Evolutionary conservation across 768 basidiomycete species (phyloP), one percentile per base, ranked within the genome.

Genomic region (Phlebiopsis flavidoalba): DNA sequence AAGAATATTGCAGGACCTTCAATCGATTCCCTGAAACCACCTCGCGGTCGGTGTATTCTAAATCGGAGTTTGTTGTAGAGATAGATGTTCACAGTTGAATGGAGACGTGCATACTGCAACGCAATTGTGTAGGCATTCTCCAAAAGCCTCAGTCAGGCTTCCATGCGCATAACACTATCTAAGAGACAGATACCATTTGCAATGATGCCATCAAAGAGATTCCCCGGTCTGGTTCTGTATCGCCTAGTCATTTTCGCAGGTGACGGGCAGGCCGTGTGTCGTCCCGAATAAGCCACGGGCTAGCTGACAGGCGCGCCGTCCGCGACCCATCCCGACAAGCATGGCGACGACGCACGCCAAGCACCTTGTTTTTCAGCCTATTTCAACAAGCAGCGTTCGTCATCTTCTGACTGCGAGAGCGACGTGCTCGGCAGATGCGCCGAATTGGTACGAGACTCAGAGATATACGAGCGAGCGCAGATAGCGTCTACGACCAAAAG

Each of bases 281-380:
- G n/a, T n/a, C 94, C 94, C 35, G 94, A 94, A 74, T 92, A 81
- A 69, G n/a, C n/a, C 85, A 87, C 57, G 94, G 95, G n/a, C n/a
- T 8, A 97, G 80, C 95, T 97, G 59, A n/a, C 17, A 67, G 43
- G n/a, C n/a, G n/a, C 21, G 26, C 31, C 48, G 51, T 57, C 53
- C 61, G 59, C 45, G 48, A 53, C 45, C 8, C 31, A 4, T 17
- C 35, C n/a, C n/a, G n/a, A 24, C 46, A 31, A 60, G 8, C 49
- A 19, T 15, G 35, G 46, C 3, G 15, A 43, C n/a, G n/a, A 21
- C 69, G 26, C 26, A 31, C 26, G 6, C 26, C 26, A 77, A n/a
- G 45, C 57, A 89, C 93, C 83, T 92, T 94, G 73, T 85, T 83
- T 74, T 86, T 89, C 69, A 95, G 74, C 67, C 93, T 81, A 67